Percentiles rank a stretch among this genome's conserved stretches.
These are phyloP conservation scores for Capsicum rhomboideum DNA, from an alignment of 257 asterid genomes.

Conservation along the genomic window DNA sequence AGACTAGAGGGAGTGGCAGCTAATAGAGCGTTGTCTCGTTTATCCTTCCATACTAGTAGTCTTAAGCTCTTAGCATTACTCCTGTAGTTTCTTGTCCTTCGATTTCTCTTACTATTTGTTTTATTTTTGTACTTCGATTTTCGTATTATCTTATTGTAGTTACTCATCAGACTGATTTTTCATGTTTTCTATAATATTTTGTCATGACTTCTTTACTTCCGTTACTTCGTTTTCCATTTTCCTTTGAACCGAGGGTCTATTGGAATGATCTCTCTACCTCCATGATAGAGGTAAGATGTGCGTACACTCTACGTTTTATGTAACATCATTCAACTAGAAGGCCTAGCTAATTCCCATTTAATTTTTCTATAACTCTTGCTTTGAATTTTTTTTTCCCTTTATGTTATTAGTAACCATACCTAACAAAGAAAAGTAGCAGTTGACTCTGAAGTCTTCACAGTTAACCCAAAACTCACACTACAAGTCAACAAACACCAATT, in stretches of 20 bases:
- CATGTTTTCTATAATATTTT: not conserved
- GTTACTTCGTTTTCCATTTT: not conserved
- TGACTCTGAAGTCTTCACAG: not conserved
- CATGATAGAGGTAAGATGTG: not conserved
- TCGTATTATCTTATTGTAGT: not conserved
- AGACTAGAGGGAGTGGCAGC: no score
- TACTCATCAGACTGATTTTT: no score
- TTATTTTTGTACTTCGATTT: not conserved
- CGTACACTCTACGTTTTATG: not conserved
- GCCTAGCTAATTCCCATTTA: not conserved
- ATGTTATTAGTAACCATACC: no score
- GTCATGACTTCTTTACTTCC: not conserved
- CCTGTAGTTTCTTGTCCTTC: no score
- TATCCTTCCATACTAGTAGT: not conserved
- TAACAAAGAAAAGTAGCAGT: not conserved
- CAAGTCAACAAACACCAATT: not conserved
- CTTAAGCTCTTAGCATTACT: not conserved
- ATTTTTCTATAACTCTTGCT: no score
- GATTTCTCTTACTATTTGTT: no score
- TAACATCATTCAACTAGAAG: not conserved
- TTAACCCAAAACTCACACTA: not conserved
- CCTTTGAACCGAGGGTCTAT: not conserved
- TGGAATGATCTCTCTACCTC: not conserved
- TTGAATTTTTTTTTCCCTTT: no score
- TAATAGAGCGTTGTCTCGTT: not conserved